A percentile compares a stretch with the other conserved stretches of the same genome.
phyloP scores from a whole-genome alignment of 805 yeast genomes.

The Sugiyamaella qingdaonensis region DNA sequence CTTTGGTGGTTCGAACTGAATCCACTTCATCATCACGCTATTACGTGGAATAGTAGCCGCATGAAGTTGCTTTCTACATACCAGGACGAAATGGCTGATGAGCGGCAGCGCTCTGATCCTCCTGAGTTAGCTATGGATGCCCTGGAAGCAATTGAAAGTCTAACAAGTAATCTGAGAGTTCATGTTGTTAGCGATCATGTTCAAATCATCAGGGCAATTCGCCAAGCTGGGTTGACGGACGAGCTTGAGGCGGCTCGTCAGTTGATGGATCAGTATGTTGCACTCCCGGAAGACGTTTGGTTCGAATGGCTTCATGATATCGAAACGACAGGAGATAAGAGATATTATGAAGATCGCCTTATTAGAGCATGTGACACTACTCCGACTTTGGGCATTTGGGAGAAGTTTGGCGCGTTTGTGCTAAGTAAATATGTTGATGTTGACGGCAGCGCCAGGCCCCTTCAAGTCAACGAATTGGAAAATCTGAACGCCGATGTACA shows the following conservation, averaged over 20 bases:
- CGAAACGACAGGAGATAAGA: not conserved
- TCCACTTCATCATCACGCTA: too few relatives aligned
- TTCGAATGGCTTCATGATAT: slow-evolving; percentile 4
- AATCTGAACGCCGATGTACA: not conserved
- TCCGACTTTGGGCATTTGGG: not conserved
- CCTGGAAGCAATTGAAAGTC: not conserved
- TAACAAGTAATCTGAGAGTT: not conserved
- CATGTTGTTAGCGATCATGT: not conserved
- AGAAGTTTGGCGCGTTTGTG: not conserved
- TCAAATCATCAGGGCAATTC: not conserved
- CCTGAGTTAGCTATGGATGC: not conserved
- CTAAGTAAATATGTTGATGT: not conserved
- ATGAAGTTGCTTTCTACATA: not conserved
- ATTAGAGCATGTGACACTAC: not conserved
- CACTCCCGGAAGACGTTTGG: slow-evolving; percentile 3
- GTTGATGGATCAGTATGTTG: not conserved
- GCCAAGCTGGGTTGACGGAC: not conserved
- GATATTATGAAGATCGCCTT: not conserved
- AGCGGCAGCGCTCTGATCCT: not conserved
- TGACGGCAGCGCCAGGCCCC: not conserved
- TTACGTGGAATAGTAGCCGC: too few relatives aligned
- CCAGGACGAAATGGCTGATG: not conserved
- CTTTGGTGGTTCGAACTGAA: too few relatives aligned
- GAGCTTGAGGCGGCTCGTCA: slow-evolving; percentile 1
- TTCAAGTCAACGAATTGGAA: not conserved